A percentile compares a stretch with the other conserved stretches of the same genome.
Conservation (phyloP, 202 grass and related monocot species). For the Eragrostis tef region DNA sequence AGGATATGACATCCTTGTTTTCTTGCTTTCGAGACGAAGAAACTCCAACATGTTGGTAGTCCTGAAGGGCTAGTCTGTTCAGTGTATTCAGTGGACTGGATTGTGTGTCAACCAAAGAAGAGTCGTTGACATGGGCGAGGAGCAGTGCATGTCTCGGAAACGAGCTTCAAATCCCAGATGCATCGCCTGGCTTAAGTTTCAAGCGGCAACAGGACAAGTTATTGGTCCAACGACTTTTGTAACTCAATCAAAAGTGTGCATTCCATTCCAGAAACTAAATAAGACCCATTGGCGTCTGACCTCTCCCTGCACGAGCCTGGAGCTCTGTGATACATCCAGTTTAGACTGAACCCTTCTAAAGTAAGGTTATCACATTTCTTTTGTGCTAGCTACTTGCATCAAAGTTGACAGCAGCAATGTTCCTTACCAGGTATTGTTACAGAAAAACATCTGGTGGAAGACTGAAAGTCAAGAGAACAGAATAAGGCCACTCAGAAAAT, state of each 20-base stretch:
- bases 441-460: conserved; percentile 26
- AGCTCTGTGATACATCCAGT: conserved; percentile 44
- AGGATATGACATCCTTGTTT: not conserved
- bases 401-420: not conserved
- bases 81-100: not conserved
- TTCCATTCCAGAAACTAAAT: conserved; percentile 21
- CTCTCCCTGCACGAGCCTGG: conserved; percentile 5
- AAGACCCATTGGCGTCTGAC: conserved; percentile 32
- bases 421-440: not conserved
- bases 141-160: conserved; percentile 29
- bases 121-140: not conserved
- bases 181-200: conserved; percentile 39
- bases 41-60: not conserved
- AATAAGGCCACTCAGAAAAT: conserved; percentile 10
- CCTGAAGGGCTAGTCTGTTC: not conserved
- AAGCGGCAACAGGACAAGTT: conserved; percentile 6
- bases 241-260: conserved; percentile 11
- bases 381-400: conserved; percentile 29
- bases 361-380: not conserved
- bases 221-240: conserved; percentile 20
- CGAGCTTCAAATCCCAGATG: conserved; percentile 26
- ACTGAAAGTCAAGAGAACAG: conserved; percentile 34
- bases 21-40: not conserved
- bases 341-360: conserved; percentile 27
- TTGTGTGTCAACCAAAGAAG: conserved; percentile 1